Evolutionary conservation across 192 early-diverging fungal species (phyloP).

Genomic region (Coemansia sp.): DNA sequence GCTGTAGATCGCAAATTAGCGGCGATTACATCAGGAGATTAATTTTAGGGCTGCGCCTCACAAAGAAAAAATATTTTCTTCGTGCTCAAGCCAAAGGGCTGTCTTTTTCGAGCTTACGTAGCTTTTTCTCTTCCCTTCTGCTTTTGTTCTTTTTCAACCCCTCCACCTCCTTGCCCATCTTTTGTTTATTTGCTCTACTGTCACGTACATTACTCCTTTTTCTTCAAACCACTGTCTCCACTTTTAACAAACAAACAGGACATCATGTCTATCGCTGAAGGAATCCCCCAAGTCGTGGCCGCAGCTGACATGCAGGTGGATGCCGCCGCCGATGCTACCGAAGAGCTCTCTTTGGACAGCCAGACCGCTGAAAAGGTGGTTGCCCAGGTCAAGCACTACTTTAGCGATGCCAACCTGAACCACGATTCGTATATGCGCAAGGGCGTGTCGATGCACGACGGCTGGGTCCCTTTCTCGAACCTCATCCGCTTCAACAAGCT

Average conservation of each 20-base stretch:
- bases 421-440: slow-evolving; percentile 51
- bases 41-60: background rate
- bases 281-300: slow-evolving; percentile 34
- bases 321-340: background rate
- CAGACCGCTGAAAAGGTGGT: slow-evolving; percentile 32
- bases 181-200: background rate
- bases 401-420: slow-evolving; percentile 52
- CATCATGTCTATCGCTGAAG: slow-evolving; percentile 33
- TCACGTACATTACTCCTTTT: background rate
- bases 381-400: slow-evolving; percentile 52
- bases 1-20: slow-evolving; percentile 10
- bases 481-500: slow-evolving; percentile 50
- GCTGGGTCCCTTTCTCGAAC: slow-evolving; percentile 29
- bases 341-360: slow-evolving; percentile 1
- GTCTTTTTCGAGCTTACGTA: background rate
- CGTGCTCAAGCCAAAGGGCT: background rate
- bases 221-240: background rate
- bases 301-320: slow-evolving; percentile 9
- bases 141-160: slow-evolving; percentile 6
- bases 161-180: background rate
- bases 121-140: background rate
- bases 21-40: background rate
- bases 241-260: slow-evolving; percentile 6
- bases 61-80: background rate
- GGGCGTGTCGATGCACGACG: slow-evolving; percentile 26